Evolutionary conservation across 768 basidiomycete species (phyloP), one percentile per base, ranked within the genome.

Genomic region (Rossbeevera mucosa): DNA sequence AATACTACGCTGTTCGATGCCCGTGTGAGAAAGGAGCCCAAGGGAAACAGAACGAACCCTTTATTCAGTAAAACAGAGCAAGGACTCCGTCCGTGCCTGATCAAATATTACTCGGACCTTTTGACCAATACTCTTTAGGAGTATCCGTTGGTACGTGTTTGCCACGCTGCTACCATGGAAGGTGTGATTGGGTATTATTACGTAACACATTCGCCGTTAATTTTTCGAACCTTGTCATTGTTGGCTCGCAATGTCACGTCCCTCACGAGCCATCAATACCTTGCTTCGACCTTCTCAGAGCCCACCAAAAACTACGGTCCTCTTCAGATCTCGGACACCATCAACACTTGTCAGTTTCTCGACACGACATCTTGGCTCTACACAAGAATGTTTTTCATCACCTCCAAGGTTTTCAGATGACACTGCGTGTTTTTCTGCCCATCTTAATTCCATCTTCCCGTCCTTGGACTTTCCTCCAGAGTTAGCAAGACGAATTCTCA

Each of bases 401-500:
- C 33, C 53, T 30, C 30, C 50, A 24, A 41, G 43, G 25, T 16
- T 7, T 22, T 51, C 54, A 42, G 54, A 48, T 40, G 57, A 53
- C 33, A 59, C 64, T 13, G 45, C 64, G 11, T 63, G 51, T 38
- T 71, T 82, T 38, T 66, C 76, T 24, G 71, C 77, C 29, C 85
- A 91, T 65, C 73, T 89, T 31, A 75, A 81, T 59, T 71, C 74
- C 29, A 71, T 87, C 48, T 90, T 89, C 58, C 68, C 78, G 4
- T 79, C 84, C 13, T 72, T 92, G 44, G 71, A 79, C 45, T 92
- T 93, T 66, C 81, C 86, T 12, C 74, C 75, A 5, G 85, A 87
- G 57, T 74, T 91, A 43, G 85, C 88, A 7, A 76, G 76, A 57
- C 81, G 90, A 53, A 76, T 89, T 55, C 72, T 92, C 57, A 93